Conservation (phyloP, 2,329 filamentous ascomycete genomes). For the Fusarium pseudocircinatum region DNA sequence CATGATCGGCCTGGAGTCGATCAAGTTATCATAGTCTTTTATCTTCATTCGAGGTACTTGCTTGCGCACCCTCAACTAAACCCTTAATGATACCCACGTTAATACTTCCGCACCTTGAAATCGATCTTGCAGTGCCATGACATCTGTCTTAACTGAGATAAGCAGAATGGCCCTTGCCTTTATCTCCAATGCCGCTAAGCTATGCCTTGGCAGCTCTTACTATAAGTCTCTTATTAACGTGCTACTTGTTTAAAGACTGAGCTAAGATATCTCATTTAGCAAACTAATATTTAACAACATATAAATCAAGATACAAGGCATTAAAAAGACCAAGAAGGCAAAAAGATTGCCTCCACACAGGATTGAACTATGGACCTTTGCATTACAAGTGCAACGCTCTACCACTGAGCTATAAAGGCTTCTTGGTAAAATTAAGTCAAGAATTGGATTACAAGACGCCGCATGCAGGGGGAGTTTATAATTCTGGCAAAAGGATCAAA, state of each 20-base stretch:
- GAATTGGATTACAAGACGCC: neutral
- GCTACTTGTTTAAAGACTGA: neutral
- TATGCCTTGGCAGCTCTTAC: neutral
- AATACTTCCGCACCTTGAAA: conserved; percentile 7
- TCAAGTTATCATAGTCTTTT: conserved; percentile 15
- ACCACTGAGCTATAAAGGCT: conserved; percentile 39
- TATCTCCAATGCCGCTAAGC: neutral
- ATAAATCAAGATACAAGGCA: neutral
- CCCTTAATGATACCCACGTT: conserved; percentile 40
- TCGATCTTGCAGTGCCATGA: neutral
- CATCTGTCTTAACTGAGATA: neutral
- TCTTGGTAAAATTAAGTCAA: neutral
- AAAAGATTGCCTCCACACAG: conserved; percentile 31
- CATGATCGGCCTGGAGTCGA: conserved; percentile 29
- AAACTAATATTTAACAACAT: neutral
- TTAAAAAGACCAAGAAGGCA: neutral
- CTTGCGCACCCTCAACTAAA: conserved; percentile 22
- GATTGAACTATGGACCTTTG: conserved; percentile 39
- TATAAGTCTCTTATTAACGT: neutral
- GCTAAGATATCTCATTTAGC: neutral
- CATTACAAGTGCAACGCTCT: conserved; percentile 40
- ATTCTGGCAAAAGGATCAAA: neutral
- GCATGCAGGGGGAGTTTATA: too few relatives aligned
- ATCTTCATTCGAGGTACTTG: conserved; percentile 31
- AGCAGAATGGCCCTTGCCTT: neutral